phyloP scores from a whole-genome alignment of 2,329 filamentous ascomycete species.

The Fusarium liriodendri region DNA sequence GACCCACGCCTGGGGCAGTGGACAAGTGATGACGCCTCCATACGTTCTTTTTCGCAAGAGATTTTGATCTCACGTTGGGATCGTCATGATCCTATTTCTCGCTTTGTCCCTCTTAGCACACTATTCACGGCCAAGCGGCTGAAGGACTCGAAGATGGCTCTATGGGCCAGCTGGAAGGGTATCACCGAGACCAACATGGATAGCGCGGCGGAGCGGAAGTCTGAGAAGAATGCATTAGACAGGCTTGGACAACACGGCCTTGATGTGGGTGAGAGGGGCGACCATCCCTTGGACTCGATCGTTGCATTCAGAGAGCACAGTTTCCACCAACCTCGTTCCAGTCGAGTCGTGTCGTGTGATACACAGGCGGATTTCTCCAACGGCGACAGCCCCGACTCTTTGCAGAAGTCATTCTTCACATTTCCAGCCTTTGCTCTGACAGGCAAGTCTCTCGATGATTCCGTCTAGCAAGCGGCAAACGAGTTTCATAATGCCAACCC shows the following conservation, averaged over 20 bases:
- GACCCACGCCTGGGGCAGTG: not conserved
- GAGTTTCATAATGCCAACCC: not conserved
- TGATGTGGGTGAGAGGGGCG: not conserved
- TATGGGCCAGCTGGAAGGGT: not conserved
- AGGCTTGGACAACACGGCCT: not conserved
- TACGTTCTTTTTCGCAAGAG: not conserved
- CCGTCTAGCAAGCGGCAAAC: not conserved
- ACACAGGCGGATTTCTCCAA: not conserved
- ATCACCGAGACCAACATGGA: not conserved
- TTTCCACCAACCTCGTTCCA: not conserved
- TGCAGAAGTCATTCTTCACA: not conserved
- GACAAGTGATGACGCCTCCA: not conserved
- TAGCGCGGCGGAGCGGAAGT: not conserved
- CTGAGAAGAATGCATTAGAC: too few relatives aligned
- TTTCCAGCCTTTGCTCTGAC: not conserved
- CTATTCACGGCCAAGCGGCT: not conserved
- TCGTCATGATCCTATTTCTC: too few relatives aligned
- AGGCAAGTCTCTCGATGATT: not conserved
- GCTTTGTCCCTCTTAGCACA: not conserved
- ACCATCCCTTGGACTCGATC: not conserved
- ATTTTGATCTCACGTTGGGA: too few relatives aligned
- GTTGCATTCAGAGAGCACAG: not conserved
- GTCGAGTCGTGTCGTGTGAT: not conserved
- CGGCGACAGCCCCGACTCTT: not conserved
- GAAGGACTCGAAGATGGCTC: not conserved